These are phyloP conservation scores for Psilocybe azurescens DNA, from an alignment of 768 basidiomycete species.

Conservation along the genomic window DNA sequence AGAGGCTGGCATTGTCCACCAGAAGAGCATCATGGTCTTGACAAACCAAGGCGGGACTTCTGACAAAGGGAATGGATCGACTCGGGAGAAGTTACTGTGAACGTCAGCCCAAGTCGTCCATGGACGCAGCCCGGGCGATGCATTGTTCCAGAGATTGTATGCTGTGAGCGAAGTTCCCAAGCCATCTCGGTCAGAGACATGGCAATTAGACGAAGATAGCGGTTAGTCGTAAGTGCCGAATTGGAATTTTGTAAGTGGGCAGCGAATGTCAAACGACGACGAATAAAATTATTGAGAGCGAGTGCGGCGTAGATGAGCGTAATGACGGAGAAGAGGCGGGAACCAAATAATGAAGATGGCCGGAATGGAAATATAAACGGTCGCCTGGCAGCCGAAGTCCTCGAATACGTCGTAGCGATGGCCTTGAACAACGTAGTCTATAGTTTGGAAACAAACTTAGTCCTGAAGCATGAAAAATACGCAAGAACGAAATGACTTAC, in stretches of 20 bases:
- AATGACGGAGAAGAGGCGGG: conserved; percentile 29
- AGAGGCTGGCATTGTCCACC: conserved; percentile 36
- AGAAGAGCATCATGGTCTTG: conserved; percentile 21
- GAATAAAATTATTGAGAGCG: conserved; percentile 43
- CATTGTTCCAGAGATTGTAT: neutral
- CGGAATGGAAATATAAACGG: conserved; percentile 36
- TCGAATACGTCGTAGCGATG: conserved; percentile 58
- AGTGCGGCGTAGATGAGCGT: conserved; percentile 21
- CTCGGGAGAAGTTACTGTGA: conserved; percentile 49
- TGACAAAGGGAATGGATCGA: conserved; percentile 40
- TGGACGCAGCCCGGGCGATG: conserved; percentile 38
- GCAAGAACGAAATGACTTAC: conserved; percentile 36
- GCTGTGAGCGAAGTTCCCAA: conserved; percentile 28
- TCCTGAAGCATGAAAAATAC: neutral
- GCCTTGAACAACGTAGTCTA: conserved; percentile 55
- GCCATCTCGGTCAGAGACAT: conserved; percentile 53
- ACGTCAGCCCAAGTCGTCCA: conserved; percentile 54
- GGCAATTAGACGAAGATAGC: conserved; percentile 67
- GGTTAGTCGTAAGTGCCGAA: conserved; percentile 34
- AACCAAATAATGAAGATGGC: conserved; percentile 38
- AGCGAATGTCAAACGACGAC: conserved; percentile 51
- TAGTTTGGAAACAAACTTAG: neutral
- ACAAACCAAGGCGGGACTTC: conserved; percentile 19
- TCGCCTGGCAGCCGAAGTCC: conserved; percentile 49
- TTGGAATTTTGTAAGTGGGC: conserved; percentile 43